Evolutionary conservation across 768 basidiomycete species (phyloP), one percentile per base, ranked within the genome.

Genomic region (Stropharia rugosoannulata): DNA sequence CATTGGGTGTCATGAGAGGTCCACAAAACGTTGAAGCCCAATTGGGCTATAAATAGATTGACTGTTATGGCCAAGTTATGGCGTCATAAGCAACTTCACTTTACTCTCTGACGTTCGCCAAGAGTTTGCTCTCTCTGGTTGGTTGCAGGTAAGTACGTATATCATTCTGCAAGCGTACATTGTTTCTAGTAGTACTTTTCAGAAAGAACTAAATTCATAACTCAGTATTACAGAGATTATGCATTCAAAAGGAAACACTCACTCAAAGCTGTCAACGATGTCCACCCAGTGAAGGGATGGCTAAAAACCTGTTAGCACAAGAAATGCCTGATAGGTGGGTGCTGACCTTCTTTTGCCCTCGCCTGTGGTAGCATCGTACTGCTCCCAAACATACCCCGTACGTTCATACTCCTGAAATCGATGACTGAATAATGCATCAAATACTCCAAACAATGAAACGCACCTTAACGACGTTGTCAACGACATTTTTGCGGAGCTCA

Each of bases 221-320:
- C 52, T 25, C 59, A 38, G 50, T 40, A 11, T 40, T 37, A 42
- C 29, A 8, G 40, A 0, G 39, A 25, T 15, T 40, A 12, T 2
- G 29, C 12, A 49, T 32, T 12, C 48, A 44, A 54, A 44, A 55
- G 19, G 38, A 39, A 16, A 35, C 19, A 80, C 93, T 78, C 70
- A 96, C 94, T 94, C 63, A 96, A 73, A 29, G 92, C 85, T 19
- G 93, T 82, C 42, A 96, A 75, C 43, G 94, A 93, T 25, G 95
- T 95, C 95, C 95, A 97, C 9, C 95, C 95, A 10, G 95, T 97
- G 75, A 98, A 98, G 0, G 95, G 95, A 70, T 96, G 93, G 64
- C 95, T 95, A 64, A 45, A 51, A 55, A 50, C 38, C 36, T 22
- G 25, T 25, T 51, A 29, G 53, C 15, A 54, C n/a, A 18, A 44